Conservation (phyloP, 169 alveolate species). For the Plasmodium gaboni region DNA sequence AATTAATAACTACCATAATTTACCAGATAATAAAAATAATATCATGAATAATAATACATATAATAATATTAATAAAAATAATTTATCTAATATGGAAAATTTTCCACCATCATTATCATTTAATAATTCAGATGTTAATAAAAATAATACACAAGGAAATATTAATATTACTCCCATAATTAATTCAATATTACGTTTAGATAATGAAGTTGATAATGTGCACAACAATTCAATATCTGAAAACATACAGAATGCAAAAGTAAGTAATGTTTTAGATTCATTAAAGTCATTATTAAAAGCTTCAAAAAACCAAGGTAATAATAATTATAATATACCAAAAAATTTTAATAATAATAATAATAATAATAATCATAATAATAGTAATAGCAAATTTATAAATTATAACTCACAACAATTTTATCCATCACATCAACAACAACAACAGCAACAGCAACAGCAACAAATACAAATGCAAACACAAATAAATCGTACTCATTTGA, state of each 20-base stretch:
- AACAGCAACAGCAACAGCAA: not conserved
- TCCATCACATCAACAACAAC: not conserved
- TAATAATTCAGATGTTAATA: not conserved
- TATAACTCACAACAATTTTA: slow-evolving; percentile 30
- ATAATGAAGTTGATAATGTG: slow-evolving; percentile 4
- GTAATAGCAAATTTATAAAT: slow-evolving; percentile 17
- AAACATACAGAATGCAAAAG: slow-evolving; percentile 66
- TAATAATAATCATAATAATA: too few species aligned
- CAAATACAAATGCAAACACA: not conserved
- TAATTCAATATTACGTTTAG: slow-evolving; percentile 47
- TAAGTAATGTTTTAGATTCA: slow-evolving; percentile 60
- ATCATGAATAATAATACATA: not conserved
- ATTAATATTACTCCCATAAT: slow-evolving; percentile 66
- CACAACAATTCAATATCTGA: slow-evolving; percentile 22
- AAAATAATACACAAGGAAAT: slow-evolving; percentile 16
- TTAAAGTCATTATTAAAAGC: slow-evolving; percentile 59
- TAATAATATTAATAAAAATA: not conserved
- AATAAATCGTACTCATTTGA: slow-evolving; percentile 1
- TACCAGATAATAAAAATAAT: not conserved
- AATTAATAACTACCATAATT: not conserved
- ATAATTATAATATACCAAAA: slow-evolving; percentile 1
- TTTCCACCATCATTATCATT: not conserved
- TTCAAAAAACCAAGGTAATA: slow-evolving; percentile 22
- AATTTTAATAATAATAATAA: slow-evolving; percentile 7
- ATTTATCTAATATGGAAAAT: not conserved